Conservation (phyloP, 345 rosid genomes). For the Corchorus olitorius region DNA sequence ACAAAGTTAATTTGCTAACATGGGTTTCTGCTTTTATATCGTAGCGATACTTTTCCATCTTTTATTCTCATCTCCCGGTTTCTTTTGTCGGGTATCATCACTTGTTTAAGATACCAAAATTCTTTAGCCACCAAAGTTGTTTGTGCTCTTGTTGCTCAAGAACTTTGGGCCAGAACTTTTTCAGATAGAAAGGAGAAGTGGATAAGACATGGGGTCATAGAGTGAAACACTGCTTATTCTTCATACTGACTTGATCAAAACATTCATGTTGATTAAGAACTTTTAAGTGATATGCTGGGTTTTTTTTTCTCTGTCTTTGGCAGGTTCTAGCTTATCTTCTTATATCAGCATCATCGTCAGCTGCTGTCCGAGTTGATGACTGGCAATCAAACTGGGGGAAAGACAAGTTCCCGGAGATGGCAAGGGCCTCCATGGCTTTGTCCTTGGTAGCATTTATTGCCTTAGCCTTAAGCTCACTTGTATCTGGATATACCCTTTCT, state of each 20-base stretch:
- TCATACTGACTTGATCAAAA: not conserved
- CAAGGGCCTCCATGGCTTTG: constrained; percentile 64
- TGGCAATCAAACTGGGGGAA: constrained; percentile 86
- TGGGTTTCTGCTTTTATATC: not conserved
- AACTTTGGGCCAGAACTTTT: not conserved
- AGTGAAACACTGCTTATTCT: not conserved
- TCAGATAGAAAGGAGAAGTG: not conserved
- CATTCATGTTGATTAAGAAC: not conserved
- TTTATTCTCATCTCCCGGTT: not conserved
- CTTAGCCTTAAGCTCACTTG: constrained; percentile 68
- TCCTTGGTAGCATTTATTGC: constrained; percentile 67
- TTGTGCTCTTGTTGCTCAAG: not conserved
- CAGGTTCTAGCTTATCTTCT: constrained; percentile 83
- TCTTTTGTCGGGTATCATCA: not conserved
- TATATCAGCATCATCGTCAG: constrained; percentile 82
- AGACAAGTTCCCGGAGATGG: constrained; percentile 83
- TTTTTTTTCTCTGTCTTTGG: constrained; percentile 14
- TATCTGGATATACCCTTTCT: constrained; percentile 68
- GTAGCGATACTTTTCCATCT: not conserved
- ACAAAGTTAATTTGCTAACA: not conserved
- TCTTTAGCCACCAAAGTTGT: constrained; percentile 2
- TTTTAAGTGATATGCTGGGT: constrained; percentile 9
- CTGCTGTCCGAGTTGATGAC: constrained; percentile 76
- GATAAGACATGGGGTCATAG: not conserved
- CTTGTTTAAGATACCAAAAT: not conserved